phyloP scores from a whole-genome alignment of 805 yeast genomes.

The Pichia nakasei region DNA sequence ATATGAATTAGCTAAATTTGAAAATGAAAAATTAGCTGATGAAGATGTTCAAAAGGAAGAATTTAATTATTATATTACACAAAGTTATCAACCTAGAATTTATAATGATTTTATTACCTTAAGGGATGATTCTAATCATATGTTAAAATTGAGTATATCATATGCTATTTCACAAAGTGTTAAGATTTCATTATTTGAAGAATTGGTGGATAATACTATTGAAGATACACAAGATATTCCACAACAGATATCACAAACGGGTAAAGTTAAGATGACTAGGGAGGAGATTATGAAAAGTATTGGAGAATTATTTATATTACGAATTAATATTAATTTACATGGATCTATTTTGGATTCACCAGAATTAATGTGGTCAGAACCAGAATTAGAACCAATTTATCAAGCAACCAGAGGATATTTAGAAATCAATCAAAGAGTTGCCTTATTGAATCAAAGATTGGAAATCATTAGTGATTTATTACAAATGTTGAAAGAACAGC shows the following conservation, averaged over 20 bases:
- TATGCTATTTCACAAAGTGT: conserved; percentile 96
- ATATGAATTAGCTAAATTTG: conserved; percentile 81
- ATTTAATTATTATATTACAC: conserved; percentile 89
- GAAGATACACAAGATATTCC: conserved; percentile 97
- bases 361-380: conserved; percentile 98
- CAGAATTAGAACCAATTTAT: conserved; percentile 93
- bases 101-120: conserved; percentile 93
- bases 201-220: conserved; percentile 90
- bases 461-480: conserved; percentile 90
- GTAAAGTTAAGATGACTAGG: conserved; percentile 89
- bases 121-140: conserved; percentile 81
- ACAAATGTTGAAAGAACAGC: conserved; percentile 94
- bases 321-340: conserved; percentile 75
- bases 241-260: conserved; percentile 87
- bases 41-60: conserved; percentile 94
- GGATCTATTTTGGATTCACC: conserved; percentile 93
- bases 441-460: conserved; percentile 78
- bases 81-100: conserved; percentile 88
- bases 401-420: conserved; percentile 94
- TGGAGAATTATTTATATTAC: conserved; percentile 85
- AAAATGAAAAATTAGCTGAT: conserved; percentile 79
- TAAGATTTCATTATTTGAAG: conserved; percentile 91
- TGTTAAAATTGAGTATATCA: conserved; percentile 86
- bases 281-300: conserved; percentile 95
- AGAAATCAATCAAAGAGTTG: conserved; percentile 91